Evolutionary conservation across 164 flowering plant genomes (phyloP), one percentile per base, ranked within the genome.

Genomic region (Magnolia sinica): DNA sequence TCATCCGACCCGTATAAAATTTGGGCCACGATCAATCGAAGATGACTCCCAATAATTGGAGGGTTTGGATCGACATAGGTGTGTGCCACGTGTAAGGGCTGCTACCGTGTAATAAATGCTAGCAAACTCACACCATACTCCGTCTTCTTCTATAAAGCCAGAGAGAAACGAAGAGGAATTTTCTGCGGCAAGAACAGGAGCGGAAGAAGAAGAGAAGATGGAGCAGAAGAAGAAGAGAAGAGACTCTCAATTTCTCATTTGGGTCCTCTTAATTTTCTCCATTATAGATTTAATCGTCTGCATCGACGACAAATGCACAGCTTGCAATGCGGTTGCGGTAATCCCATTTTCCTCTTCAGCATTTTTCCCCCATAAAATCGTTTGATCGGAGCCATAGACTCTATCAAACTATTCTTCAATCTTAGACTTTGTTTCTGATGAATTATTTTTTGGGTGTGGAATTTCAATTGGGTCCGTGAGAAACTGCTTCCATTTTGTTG

Each of bases 311-410:
- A 93, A 92, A 77, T 93, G 98, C 72, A 84, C 86, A 23, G 98
- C 98, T 74, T 95, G 98, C 81, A 84, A 81, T 76, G 97, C 95
- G 49, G 94, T 95, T 73, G 93, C 98, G 82, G 98, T 95, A 85
- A 67, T 72, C 71, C 23, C n/a, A 0, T 50, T 49, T 11, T 50
- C 49, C 63, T 18, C 31, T 9, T 16, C 50, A 0, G 6, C 45
- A 23, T 24, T 73, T 59, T 55, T 55, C 18, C 58, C 16, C 11
- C 68, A 11, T 65, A 1, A 13, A 20, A 18, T 65, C 11, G 23
- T 24, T 23, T 9, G 29, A 20, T 65, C 68, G 14, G 68, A 8
- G 24, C 29, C 8, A 13, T 10, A 64, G 3, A 19, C 1, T 19
- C 27, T 64, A 6, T 24, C 68, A 20, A 64, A 22, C 24, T 20